Evolutionary conservation across 2,329 filamentous ascomycete genomes (phyloP).

Genomic region (Ascocoryne sarcoides): DNA sequence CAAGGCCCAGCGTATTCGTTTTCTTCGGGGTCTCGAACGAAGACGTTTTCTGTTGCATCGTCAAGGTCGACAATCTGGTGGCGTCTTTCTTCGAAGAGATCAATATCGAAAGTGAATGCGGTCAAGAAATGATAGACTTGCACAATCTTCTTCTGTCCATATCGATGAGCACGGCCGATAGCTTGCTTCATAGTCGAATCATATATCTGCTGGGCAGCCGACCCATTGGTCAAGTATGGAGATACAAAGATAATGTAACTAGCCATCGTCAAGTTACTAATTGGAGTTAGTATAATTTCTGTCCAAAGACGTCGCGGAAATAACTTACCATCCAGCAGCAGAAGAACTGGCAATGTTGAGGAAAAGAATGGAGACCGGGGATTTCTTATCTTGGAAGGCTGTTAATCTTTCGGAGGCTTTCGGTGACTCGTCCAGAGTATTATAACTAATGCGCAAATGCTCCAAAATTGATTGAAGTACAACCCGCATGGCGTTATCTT

Average conservation of each 20-base stretch:
- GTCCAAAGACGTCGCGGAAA: neutral
- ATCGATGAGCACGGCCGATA: slow-evolving; percentile 50
- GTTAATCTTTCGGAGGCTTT: slow-evolving; percentile 30
- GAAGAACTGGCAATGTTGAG: slow-evolving; percentile 47
- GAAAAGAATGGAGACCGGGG: slow-evolving; percentile 38
- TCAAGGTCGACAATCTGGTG: no score
- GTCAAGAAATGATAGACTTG: slow-evolving; percentile 39
- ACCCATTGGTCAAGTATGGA: slow-evolving; percentile 37
- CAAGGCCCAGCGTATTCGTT: no score
- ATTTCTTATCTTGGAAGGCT: slow-evolving; percentile 32
- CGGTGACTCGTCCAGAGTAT: no score
- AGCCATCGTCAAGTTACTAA: slow-evolving; percentile 51
- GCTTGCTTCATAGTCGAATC: slow-evolving; percentile 52
- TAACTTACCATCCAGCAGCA: slow-evolving; percentile 49
- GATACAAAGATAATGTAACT: slow-evolving; percentile 58
- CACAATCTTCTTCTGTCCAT: slow-evolving; percentile 48
- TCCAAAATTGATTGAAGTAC: slow-evolving; percentile 30
- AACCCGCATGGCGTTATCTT: slow-evolving; percentile 38
- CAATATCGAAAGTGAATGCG: slow-evolving; percentile 13
- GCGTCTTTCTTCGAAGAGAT: slow-evolving; percentile 7
- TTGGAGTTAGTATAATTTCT: slow-evolving; percentile 5
- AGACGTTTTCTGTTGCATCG: no score
- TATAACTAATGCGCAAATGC: slow-evolving; percentile 26
- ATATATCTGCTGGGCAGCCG: slow-evolving; percentile 42
- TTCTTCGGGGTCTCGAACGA: no score